Evolutionary conservation across 495 filamentous ascomycete species (phyloP), one percentile per base, ranked within the genome.

Genomic region (Cercophora newfieldiana): DNA sequence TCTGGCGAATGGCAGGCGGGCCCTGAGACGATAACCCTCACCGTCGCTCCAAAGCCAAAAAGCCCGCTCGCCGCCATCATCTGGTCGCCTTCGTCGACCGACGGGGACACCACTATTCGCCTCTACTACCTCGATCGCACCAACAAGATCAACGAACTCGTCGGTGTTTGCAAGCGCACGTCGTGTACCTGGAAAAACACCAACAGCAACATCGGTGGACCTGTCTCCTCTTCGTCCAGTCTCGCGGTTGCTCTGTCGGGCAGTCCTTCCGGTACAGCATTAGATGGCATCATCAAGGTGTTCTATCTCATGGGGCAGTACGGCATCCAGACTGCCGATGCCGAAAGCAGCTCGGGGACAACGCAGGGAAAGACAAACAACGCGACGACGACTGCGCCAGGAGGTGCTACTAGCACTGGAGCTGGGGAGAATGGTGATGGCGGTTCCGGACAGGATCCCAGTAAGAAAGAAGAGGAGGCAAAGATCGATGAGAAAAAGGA

Each of bases 101-200:
- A 19, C 7, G 55, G 55, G 16, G 55, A 57, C 26, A 57, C 55
- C 14, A 5, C 29, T 25, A 28, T 57, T 21, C 55, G 55, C 28
- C 26, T 30, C 2, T 57, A 57, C 55, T 57, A 57, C 55, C 55
- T 57, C 55, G 55, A 30, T 18, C 14, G 16, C 55, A 57, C 16
- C 55, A 16, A 57, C 55, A 57, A 30, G 7, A 57, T 57, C 28
- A 33, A 30, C 55, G 55, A 57, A 7, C 26, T 57, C 28, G 55
- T 18, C 1, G 55, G 55, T 10, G 30, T 7, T n/a, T 57, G 55
- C 55, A 8, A 2, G 28, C 8, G 7, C 16, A 21, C 30, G 7
- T 14, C 26, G 18, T 57, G 55, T 26, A 57, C 28, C 8, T 57
- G 55, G 55, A 57, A 57, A 30, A 28, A 25, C 16, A 21, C 12